Evolutionary conservation across 2,329 filamentous ascomycete species (phyloP).

Genomic region (Penicillium janthinellum): DNA sequence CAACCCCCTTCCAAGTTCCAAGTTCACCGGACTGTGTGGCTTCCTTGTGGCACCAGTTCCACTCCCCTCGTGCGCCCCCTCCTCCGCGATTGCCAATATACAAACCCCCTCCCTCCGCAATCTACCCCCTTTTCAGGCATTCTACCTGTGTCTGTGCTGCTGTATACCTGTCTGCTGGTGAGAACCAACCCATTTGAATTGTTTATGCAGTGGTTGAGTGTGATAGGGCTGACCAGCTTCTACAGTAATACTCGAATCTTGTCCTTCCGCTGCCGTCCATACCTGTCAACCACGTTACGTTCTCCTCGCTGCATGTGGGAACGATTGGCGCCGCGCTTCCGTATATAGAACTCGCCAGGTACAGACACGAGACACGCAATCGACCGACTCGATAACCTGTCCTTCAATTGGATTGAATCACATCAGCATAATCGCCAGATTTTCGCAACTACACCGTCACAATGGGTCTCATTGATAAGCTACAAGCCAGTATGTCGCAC

Average conservation of each 20-base stretch:
- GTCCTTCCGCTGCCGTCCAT: constrained; percentile 8
- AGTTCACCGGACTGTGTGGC: neutral
- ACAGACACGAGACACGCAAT: neutral
- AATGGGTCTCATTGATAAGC: constrained; percentile 55
- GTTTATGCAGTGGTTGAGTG: neutral
- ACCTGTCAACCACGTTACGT: constrained; percentile 3
- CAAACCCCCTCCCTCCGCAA: neutral
- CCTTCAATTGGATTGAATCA: neutral
- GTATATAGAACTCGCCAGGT: constrained; percentile 6
- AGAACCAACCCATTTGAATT: neutral
- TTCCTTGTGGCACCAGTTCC: constrained; percentile 17
- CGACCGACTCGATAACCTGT: neutral
- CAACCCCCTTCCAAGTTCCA: constrained; percentile 1
- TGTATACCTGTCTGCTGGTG: constrained; percentile 3
- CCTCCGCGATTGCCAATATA: constrained; percentile 1
- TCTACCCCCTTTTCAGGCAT: neutral
- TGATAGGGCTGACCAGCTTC: neutral
- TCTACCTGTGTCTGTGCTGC: neutral
- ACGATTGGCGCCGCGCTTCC: constrained; percentile 11
- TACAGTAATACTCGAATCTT: neutral
- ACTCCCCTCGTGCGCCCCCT: constrained; percentile 15
- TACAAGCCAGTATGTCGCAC: constrained; percentile 51
- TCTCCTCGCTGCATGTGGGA: constrained; percentile 11
- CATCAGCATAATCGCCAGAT: neutral
- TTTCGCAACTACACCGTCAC: constrained; percentile 19